A percentile compares a stretch with the other conserved stretches of the same genome.
phyloP scores from a whole-genome alignment of 2,329 filamentous ascomycete genomes.

The Thelonectria discophora region DNA sequence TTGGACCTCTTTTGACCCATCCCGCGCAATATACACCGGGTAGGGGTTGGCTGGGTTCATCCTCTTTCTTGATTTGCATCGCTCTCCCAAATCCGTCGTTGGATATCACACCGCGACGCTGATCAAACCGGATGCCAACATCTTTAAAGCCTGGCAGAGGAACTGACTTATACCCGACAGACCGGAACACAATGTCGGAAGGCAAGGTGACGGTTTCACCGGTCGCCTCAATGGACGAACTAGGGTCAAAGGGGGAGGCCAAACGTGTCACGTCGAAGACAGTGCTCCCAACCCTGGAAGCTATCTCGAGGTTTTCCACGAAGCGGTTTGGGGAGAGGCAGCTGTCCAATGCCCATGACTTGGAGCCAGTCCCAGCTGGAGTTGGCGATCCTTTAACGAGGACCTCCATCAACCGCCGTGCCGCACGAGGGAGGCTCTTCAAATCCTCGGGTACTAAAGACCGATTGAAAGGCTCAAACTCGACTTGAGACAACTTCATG shows the following conservation, averaged over 20 bases:
- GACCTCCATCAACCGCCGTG: slow-evolving; percentile 81
- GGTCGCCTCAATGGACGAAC: slow-evolving; percentile 58
- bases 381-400: slow-evolving; percentile 76
- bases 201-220: slow-evolving; percentile 63
- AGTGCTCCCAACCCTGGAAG: slow-evolving; percentile 67
- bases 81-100: slow-evolving; percentile 86
- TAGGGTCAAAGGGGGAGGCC: slow-evolving; percentile 62
- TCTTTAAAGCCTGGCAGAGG: slow-evolving; percentile 78
- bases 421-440: slow-evolving; percentile 76
- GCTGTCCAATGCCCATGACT: slow-evolving; percentile 86
- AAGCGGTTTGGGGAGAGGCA: slow-evolving; percentile 82
- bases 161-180: slow-evolving; percentile 92
- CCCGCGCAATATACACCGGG: slow-evolving; percentile 90
- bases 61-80: slow-evolving; percentile 46
- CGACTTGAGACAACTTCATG: slow-evolving; percentile 76
- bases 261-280: slow-evolving; percentile 72
- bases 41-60: slow-evolving; percentile 52
- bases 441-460: slow-evolving; percentile 73
- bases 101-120: slow-evolving; percentile 75
- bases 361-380: slow-evolving; percentile 58
- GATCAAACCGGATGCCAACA: slow-evolving; percentile 81
- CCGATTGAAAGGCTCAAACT: slow-evolving; percentile 74
- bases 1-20: slow-evolving; percentile 95
- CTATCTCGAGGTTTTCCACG: slow-evolving; percentile 55
- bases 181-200: slow-evolving; percentile 82